Evolutionary conservation across 345 rosid genomes (phyloP).

Genomic region (Acer negundo): DNA sequence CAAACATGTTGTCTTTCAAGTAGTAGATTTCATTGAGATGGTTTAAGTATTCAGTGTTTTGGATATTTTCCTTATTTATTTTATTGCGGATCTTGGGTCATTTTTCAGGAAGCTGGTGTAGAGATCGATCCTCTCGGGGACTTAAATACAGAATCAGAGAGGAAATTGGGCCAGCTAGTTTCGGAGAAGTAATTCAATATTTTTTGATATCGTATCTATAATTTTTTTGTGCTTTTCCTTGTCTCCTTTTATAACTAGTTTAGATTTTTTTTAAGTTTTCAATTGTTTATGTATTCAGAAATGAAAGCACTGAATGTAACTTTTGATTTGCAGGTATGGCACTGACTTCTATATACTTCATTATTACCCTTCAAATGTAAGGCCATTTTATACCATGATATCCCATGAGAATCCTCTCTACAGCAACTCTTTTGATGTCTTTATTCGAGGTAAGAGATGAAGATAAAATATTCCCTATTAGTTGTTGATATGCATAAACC

Average conservation of each 20-base stretch:
- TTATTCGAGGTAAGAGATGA: slow-evolving; percentile 66
- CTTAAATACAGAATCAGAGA: slow-evolving; percentile 83
- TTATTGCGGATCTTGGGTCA: neutral
- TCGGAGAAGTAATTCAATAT: slow-evolving; percentile 57
- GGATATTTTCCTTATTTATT: neutral
- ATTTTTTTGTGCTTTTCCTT: neutral
- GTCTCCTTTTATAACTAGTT: neutral
- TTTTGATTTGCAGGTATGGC: slow-evolving; percentile 55
- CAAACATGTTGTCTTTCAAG: neutral
- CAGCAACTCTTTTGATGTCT: slow-evolving; percentile 94
- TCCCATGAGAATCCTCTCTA: slow-evolving; percentile 70
- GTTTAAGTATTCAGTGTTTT: neutral
- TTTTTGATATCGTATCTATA: neutral
- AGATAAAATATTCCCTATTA: neutral
- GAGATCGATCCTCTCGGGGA: slow-evolving; percentile 92
- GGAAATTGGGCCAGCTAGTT: slow-evolving; percentile 89
- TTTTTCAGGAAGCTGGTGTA: slow-evolving; percentile 75
- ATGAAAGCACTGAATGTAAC: neutral
- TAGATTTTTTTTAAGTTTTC: neutral
- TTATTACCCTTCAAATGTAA: slow-evolving; percentile 76
- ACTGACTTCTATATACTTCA: slow-evolving; percentile 87
- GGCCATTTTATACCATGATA: slow-evolving; percentile 97
- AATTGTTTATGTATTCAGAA: neutral
- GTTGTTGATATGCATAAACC: neutral
- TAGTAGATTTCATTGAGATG: neutral